Conservation (phyloP, 1,139 yeast genomes). For the Blastobotrys capitulatus region DNA sequence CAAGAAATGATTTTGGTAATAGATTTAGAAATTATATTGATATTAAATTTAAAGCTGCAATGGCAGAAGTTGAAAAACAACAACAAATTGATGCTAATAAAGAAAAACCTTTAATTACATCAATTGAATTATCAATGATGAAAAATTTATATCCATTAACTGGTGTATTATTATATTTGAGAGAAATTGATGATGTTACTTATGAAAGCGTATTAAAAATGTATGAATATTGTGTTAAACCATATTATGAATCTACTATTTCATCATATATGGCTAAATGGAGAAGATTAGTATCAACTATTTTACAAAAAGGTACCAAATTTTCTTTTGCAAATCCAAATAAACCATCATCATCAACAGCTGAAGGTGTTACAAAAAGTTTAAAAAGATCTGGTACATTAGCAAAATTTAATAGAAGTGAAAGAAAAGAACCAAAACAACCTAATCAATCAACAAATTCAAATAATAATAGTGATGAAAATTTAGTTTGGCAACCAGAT, state of each 20-base stretch:
- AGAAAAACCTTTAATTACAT: constrained; percentile 20
- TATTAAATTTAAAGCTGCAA: constrained; percentile 37
- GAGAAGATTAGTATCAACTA: constrained; percentile 18
- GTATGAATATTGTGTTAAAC: constrained; percentile 27
- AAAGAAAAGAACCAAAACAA: constrained; percentile 5
- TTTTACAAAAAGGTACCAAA: constrained; percentile 19
- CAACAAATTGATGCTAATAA: not conserved
- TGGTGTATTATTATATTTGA: constrained; percentile 61
- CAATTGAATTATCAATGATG: constrained; percentile 19
- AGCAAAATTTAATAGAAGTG: constrained; percentile 20
- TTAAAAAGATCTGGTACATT: constrained; percentile 32
- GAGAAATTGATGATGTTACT: constrained; percentile 42
- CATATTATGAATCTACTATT: constrained; percentile 28
- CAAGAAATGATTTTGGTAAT: constrained; percentile 47
- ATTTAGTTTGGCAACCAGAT: constrained; percentile 17
- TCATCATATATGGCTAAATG: constrained; percentile 31
- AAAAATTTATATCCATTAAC: constrained; percentile 45
- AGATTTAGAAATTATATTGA: constrained; percentile 46
- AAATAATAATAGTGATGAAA: constrained; percentile 3
- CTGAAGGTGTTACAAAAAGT: constrained; percentile 19
- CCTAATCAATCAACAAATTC: not conserved
- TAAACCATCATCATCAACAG: not conserved
- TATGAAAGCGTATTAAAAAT: constrained; percentile 38
- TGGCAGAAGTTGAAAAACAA: constrained; percentile 18
- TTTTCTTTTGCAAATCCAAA: constrained; percentile 18